Conservation (phyloP, 768 basidiomycete species). For the Fomitopsis pulvina region DNA sequence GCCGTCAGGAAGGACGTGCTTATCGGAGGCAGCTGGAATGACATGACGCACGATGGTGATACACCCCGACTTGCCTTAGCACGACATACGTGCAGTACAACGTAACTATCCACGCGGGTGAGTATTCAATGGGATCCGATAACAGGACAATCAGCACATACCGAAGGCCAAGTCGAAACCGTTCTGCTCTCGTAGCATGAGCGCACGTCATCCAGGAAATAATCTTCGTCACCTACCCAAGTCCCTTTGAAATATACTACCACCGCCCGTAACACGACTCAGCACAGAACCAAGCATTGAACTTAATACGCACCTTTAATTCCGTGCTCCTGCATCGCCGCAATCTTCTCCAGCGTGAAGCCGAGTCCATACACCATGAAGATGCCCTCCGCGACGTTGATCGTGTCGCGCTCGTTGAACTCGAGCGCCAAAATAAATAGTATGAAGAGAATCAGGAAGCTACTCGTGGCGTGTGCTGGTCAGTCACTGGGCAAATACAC, state of each 20-base stretch:
- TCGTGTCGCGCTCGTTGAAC: conserved; percentile 46
- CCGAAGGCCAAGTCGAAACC: conserved; percentile 92
- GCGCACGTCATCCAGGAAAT: neutral
- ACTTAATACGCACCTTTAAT: conserved; percentile 54
- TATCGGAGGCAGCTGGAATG: neutral
- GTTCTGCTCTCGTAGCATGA: conserved; percentile 41
- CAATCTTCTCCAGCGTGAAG: conserved; percentile 87
- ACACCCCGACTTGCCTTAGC: conserved; percentile 77
- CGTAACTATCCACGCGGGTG: conserved; percentile 44
- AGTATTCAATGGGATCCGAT: neutral
- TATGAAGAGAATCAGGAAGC: conserved; percentile 76
- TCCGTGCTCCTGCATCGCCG: conserved; percentile 94
- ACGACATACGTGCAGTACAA: conserved; percentile 69
- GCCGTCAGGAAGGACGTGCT: conserved; percentile 3
- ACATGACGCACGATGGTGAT: conserved; percentile 46
- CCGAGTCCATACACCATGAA: conserved; percentile 82
- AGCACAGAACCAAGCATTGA: neutral
- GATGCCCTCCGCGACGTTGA: conserved; percentile 61
- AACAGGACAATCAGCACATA: conserved; percentile 18
- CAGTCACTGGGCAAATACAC: conserved; percentile 9
- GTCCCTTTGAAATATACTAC: conserved; percentile 81
- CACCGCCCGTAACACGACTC: no score
- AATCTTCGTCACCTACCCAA: conserved; percentile 44
- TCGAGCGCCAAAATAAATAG: conserved; percentile 80
- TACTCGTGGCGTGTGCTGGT: conserved; percentile 23